Evolutionary conservation across 176 grass and related monocot genomes (phyloP).

Genomic region (Raddia guianensis): DNA sequence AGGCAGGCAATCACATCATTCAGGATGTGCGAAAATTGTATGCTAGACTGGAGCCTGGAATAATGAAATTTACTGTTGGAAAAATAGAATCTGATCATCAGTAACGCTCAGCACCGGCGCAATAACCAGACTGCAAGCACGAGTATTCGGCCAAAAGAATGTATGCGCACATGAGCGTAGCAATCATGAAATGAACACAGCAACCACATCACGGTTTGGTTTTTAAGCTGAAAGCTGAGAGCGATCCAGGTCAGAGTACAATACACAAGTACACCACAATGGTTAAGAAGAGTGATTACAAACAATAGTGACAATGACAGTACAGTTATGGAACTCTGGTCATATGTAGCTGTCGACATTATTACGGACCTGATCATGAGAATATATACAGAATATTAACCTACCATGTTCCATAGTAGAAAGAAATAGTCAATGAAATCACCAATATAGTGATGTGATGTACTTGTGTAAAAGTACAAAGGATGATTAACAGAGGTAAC

Average conservation of each 20-base stretch:
- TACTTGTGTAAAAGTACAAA: constrained; percentile 30
- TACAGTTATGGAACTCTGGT: constrained; percentile 6
- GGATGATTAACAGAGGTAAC: constrained; percentile 30
- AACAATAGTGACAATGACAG: neutral
- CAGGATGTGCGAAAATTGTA: neutral
- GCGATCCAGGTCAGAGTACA: neutral
- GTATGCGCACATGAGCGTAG: neutral
- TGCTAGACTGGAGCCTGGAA: neutral
- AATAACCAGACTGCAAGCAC: neutral
- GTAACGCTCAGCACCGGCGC: neutral
- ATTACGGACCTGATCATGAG: constrained; percentile 25
- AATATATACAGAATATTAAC: constrained; percentile 45
- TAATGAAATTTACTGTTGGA: neutral
- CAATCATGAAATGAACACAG: constrained; percentile 14
- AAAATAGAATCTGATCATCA: neutral
- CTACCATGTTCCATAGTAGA: constrained; percentile 38
- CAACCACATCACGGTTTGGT: neutral
- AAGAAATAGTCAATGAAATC: constrained; percentile 48
- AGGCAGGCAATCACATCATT: neutral
- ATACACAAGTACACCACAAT: constrained; percentile 15
- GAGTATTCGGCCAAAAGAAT: neutral
- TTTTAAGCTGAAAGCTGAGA: constrained; percentile 38
- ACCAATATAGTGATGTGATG: constrained; percentile 43
- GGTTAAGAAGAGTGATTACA: constrained; percentile 22
- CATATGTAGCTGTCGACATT: constrained; percentile 32